phyloP scores from a whole-genome alignment of 257 asterid species.

The Orobanche coerulescens region DNA sequence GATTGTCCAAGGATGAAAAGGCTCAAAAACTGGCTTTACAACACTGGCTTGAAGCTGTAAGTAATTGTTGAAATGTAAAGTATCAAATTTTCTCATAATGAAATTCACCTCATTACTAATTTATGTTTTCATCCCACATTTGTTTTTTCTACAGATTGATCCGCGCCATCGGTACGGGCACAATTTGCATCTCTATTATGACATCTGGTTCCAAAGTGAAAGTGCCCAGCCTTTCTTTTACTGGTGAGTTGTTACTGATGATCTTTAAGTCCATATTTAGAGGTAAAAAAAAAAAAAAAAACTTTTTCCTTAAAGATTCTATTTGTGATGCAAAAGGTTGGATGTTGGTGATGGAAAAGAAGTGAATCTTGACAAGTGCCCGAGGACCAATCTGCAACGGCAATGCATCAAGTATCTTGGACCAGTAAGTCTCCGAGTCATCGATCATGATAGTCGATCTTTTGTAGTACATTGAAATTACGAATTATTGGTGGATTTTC shows the following conservation, averaged over 20 bases:
- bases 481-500: too few species aligned
- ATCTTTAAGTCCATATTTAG: neutral
- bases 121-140: neutral
- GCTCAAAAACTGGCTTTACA: constrained; percentile 88
- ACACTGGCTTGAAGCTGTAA: constrained; percentile 98
- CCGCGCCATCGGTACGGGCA: constrained; percentile 98
- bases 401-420: constrained; percentile 89
- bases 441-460: neutral
- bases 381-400: constrained; percentile 53
- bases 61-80: constrained; percentile 11
- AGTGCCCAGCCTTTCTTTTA: constrained; percentile 89
- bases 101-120: neutral
- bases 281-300: neutral
- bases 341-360: constrained; percentile 96
- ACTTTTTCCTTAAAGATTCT: neutral
- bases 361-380: constrained; percentile 70
- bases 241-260: constrained; percentile 51
- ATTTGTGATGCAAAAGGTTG: constrained; percentile 43
- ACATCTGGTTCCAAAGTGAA: constrained; percentile 78
- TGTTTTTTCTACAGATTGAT: constrained; percentile 55
- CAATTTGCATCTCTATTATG: constrained; percentile 82
- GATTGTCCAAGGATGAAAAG: constrained; percentile 87
- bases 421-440: constrained; percentile 56
- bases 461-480: neutral
- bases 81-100: neutral